Evolutionary conservation across 2,329 filamentous ascomycete genomes (phyloP).

Genomic region (Sclerotinia subarctica): DNA sequence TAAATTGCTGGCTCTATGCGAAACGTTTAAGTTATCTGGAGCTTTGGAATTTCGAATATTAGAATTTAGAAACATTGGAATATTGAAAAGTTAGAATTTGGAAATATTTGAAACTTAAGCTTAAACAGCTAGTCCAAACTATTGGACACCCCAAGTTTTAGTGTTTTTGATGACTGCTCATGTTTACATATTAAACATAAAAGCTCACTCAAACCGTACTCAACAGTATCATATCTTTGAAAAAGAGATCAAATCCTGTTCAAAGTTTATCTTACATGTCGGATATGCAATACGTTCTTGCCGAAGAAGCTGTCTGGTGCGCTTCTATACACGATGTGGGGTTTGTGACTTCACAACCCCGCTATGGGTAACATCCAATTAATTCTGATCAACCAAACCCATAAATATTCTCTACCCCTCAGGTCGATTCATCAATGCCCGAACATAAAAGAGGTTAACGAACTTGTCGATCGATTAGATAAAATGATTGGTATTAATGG

Average conservation of each 20-base stretch:
- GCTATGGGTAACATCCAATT: not conserved
- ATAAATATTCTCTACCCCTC: not conserved
- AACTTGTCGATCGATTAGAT: not conserved
- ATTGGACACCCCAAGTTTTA: too few species aligned
- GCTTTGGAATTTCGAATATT: too few species aligned
- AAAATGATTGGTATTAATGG: not conserved
- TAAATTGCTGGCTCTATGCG: too few species aligned
- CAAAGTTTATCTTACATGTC: not conserved
- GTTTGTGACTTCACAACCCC: constrained; percentile 7
- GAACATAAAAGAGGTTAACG: not conserved
- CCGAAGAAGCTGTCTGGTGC: constrained; percentile 8
- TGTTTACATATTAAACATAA: not conserved
- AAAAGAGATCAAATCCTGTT: not conserved
- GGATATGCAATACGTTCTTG: not conserved
- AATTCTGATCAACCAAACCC: not conserved
- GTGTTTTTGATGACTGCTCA: not conserved
- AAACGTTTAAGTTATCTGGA: not conserved
- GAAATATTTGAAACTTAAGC: too few species aligned
- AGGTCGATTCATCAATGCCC: not conserved
- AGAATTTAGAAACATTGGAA: too few species aligned
- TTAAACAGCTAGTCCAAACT: too few species aligned
- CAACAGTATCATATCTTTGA: not conserved
- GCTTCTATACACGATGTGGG: constrained; percentile 6
- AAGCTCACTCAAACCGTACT: not conserved
- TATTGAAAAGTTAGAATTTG: too few species aligned